Conservation (phyloP, 2,329 filamentous ascomycete genomes). For the Botrytis medusae region DNA sequence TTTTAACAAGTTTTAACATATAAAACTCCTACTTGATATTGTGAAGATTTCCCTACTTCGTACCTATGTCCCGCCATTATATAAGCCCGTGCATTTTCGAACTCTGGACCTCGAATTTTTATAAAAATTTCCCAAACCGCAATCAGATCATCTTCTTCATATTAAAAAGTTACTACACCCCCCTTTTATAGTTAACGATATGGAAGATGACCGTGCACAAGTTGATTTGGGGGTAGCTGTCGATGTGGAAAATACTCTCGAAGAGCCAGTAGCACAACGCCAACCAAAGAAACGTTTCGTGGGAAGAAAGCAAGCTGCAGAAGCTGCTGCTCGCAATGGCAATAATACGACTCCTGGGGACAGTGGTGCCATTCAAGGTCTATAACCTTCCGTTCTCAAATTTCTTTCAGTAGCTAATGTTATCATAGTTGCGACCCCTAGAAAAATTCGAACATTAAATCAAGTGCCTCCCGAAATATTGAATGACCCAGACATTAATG, state of each 20-base stretch:
- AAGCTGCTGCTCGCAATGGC: constrained; percentile 48
- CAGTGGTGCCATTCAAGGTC: constrained; percentile 67
- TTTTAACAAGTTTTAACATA: neutral
- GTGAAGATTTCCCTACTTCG: neutral
- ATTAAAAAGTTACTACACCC: neutral
- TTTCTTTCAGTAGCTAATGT: constrained; percentile 29
- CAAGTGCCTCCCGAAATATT: constrained; percentile 86
- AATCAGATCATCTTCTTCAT: neutral
- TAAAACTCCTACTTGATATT: neutral
- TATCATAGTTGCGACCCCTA: constrained; percentile 63
- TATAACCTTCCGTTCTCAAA: constrained; percentile 36
- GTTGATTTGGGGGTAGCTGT: constrained; percentile 69
- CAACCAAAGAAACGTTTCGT: constrained; percentile 93
- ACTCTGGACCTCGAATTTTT: neutral
- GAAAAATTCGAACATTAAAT: constrained; percentile 78
- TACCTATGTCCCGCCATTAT: neutral
- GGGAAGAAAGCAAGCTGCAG: constrained; percentile 71
- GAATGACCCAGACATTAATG: constrained; percentile 80
- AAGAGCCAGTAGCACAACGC: constrained; percentile 50
- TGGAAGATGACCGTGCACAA: constrained; percentile 75
- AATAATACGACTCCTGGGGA: constrained; percentile 48
- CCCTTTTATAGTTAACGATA: constrained; percentile 40
- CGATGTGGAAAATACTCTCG: constrained; percentile 59
- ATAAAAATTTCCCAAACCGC: neutral
- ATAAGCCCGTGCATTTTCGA: neutral